Percentiles rank a stretch among this genome's conserved stretches.
Evolutionary conservation across 257 asterid genomes (phyloP).

Genomic region (Perilla frutescens): DNA sequence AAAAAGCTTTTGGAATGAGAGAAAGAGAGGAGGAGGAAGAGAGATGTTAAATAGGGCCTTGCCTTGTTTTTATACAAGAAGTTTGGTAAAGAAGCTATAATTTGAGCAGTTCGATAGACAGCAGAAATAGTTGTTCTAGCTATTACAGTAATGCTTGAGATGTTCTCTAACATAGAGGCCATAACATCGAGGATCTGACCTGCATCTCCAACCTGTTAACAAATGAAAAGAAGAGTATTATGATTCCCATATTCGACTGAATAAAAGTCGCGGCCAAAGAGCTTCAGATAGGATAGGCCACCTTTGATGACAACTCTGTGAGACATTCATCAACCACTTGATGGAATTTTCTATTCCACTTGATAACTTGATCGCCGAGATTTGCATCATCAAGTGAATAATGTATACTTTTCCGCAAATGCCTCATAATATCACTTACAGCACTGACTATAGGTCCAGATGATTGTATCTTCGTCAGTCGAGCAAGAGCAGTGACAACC

Average conservation of each 20-base stretch:
- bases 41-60: not conserved
- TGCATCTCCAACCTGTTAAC: constrained; percentile 86
- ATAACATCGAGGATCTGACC: constrained; percentile 86
- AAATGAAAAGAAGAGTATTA: constrained; percentile 29
- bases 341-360: constrained; percentile 77
- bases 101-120: constrained; percentile 82
- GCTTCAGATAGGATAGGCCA: constrained; percentile 29
- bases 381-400: constrained; percentile 75
- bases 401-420: constrained; percentile 91
- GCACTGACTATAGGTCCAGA: constrained; percentile 88
- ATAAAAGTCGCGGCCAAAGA: not conserved
- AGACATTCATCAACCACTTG: constrained; percentile 90
- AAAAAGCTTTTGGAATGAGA: constrained; percentile 22
- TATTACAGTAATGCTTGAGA: constrained; percentile 74
- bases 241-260: constrained; percentile 1
- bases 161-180: constrained; percentile 90
- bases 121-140: constrained; percentile 87
- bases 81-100: constrained; percentile 74
- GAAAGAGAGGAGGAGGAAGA: constrained; percentile 5
- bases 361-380: constrained; percentile 71
- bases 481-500: constrained; percentile 74
- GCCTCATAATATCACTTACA: constrained; percentile 89
- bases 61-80: constrained; percentile 46
- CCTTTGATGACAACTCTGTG: constrained; percentile 79
- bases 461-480: constrained; percentile 66